Conservation (phyloP, 768 basidiomycete genomes). For the Hysterangium stoloniferum region DNA sequence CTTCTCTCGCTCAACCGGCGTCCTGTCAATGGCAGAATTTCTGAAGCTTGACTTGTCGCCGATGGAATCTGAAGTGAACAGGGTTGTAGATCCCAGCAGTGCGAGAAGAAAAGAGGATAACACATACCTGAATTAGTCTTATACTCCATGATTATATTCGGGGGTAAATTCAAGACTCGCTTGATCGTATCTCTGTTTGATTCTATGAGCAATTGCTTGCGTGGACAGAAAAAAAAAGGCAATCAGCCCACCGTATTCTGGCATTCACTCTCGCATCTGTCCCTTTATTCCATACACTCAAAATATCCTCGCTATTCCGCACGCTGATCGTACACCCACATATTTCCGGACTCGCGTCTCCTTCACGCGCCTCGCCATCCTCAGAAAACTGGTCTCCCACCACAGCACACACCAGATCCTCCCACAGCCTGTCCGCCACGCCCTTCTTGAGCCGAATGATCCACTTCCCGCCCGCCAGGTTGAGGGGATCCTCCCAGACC, state of each 20-base stretch:
- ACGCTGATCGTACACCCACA: conserved; percentile 95
- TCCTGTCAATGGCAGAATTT: conserved; percentile 19
- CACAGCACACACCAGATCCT: conserved; percentile 78
- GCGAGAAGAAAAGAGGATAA: background rate
- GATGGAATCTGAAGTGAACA: conserved; percentile 58
- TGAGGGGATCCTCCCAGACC: conserved; percentile 94
- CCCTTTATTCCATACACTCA: conserved; percentile 90
- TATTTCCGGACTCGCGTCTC: conserved; percentile 49
- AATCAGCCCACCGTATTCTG: conserved; percentile 61
- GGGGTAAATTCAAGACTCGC: conserved; percentile 64
- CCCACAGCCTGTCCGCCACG: conserved; percentile 85
- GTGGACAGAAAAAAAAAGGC: background rate
- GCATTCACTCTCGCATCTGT: conserved; percentile 69
- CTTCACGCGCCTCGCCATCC: conserved; percentile 37
- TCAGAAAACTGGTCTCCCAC: conserved; percentile 87
- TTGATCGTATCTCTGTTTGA: conserved; percentile 67
- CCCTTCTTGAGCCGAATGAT: conserved; percentile 90
- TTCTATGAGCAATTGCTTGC: conserved; percentile 4
- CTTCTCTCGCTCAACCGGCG: conserved; percentile 3
- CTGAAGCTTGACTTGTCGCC: conserved; percentile 85
- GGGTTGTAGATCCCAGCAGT: background rate
- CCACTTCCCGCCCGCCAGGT: conserved; percentile 87
- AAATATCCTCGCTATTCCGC: conserved; percentile 87
- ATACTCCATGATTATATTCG: conserved; percentile 84
- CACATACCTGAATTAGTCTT: conserved; percentile 81